Percentiles rank a stretch among this genome's conserved stretches.
These are phyloP conservation scores for Penicillium psychrofluorescens DNA, from an alignment of 495 filamentous ascomycete genomes.

Conservation along the genomic window DNA sequence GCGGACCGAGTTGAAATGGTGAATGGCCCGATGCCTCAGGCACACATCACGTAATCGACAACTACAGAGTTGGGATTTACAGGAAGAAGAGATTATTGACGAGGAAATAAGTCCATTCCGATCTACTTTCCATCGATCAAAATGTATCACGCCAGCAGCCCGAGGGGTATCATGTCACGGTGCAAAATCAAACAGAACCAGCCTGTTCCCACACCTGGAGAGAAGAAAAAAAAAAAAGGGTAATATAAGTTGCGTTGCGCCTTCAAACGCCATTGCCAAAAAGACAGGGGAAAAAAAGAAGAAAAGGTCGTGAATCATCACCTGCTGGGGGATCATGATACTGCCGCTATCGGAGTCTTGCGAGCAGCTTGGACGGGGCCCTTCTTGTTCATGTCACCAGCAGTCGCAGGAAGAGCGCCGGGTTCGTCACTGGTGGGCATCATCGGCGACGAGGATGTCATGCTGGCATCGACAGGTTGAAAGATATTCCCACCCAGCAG, in stretches of 20 bases:
- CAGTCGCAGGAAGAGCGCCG: constrained; percentile 12
- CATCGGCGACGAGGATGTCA: constrained; percentile 15
- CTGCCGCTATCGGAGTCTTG: constrained; percentile 16
- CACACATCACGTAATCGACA: constrained; percentile 6
- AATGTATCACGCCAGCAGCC: constrained; percentile 2
- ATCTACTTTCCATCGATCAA: constrained; percentile 3
- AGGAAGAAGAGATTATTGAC: background rate
- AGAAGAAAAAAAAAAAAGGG: background rate
- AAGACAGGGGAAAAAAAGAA: background rate
- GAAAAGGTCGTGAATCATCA: constrained; percentile 4
- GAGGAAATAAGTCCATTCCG: constrained; percentile 1
- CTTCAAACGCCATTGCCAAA: background rate
- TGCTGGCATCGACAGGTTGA: constrained; percentile 19
- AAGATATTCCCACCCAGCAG: constrained; percentile 27
- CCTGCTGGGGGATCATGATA: background rate
- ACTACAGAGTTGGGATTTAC: background rate
- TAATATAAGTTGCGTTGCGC: too few species aligned
- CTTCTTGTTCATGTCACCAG: constrained; percentile 10
- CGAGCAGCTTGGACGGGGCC: constrained; percentile 16
- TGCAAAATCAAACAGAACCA: constrained; percentile 14
- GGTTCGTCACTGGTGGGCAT: constrained; percentile 10
- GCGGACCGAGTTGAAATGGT: constrained; percentile 1
- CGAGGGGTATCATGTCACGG: constrained; percentile 23
- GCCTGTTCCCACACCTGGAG: constrained; percentile 8
- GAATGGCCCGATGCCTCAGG: constrained; percentile 10